Percentiles rank a stretch among this genome's conserved stretches.
Evolutionary conservation across 2,329 filamentous ascomycete species (phyloP).

Genomic region (Fusarium decemcellulare): DNA sequence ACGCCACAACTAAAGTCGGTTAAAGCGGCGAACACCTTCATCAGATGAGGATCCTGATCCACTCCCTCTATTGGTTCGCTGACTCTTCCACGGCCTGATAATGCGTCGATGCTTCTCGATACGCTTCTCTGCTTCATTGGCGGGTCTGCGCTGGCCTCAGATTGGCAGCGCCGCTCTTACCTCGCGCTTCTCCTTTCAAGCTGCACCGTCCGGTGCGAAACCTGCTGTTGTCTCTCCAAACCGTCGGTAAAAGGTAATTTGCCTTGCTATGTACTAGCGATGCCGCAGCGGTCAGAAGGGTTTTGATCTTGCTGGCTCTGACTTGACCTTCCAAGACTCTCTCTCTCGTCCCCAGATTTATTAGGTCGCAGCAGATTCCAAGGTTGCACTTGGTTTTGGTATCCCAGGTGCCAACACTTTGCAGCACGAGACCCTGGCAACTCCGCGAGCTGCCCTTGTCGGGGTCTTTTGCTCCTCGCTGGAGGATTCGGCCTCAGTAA

Average conservation of each 20-base stretch:
- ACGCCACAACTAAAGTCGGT: constrained; percentile 22
- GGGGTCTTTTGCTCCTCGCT: not conserved
- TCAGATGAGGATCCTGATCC: constrained; percentile 3
- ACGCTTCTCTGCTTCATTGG: constrained; percentile 4
- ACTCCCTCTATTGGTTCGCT: not conserved
- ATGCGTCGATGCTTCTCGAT: constrained; percentile 1
- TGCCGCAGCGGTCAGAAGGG: not conserved
- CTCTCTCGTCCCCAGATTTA: not conserved
- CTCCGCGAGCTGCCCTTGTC: constrained; percentile 11
- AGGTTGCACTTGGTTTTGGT: constrained; percentile 10
- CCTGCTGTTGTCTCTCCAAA: not conserved
- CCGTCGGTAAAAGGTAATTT: constrained; percentile 18
- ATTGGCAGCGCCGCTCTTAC: constrained; percentile 16
- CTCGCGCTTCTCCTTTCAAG: not conserved
- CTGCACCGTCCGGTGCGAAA: not conserved
- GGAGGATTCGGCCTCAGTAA: not conserved
- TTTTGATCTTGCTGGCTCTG: not conserved
- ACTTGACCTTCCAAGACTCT: not conserved
- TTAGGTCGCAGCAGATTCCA: constrained; percentile 9
- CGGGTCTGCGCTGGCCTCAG: not conserved
- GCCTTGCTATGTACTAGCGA: not conserved
- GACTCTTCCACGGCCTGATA: not conserved
- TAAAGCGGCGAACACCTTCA: constrained; percentile 16
- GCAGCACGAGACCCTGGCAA: constrained; percentile 1
- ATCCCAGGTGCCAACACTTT: not conserved